These are phyloP conservation scores for Trichoderma erinaceum DNA, from an alignment of 495 filamentous ascomycete genomes.

Conservation along the genomic window DNA sequence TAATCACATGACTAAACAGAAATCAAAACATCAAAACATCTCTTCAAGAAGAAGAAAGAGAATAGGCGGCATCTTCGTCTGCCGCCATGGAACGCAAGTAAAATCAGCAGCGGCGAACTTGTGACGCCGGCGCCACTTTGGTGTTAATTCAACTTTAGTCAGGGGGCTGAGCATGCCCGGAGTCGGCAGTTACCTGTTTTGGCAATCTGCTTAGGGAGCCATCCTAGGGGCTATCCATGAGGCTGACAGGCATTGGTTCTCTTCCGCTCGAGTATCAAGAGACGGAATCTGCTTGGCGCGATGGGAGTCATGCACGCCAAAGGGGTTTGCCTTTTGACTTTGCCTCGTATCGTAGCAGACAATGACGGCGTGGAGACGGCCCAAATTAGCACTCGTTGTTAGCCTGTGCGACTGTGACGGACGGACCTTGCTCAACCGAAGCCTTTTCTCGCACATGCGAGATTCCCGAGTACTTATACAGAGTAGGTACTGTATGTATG, in stretches of 20 bases:
- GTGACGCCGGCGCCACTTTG: neutral
- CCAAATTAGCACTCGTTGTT: neutral
- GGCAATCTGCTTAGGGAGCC: neutral
- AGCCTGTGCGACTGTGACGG: neutral
- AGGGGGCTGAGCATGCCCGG: neutral
- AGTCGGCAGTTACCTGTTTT: neutral
- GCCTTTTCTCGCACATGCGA: neutral
- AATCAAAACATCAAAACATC: neutral
- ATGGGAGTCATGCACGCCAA: neutral
- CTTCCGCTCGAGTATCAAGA: neutral
- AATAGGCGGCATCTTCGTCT: neutral
- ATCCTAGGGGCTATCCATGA: constrained; percentile 5
- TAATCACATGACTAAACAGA: neutral
- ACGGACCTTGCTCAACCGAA: neutral
- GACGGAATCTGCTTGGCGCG: neutral
- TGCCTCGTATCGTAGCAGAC: neutral
- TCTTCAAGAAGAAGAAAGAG: neutral
- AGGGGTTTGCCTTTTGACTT: neutral
- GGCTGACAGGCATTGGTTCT: constrained; percentile 1
- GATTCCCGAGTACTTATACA: neutral
- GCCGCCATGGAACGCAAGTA: neutral
- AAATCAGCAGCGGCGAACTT: neutral
- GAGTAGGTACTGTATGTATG: neutral
- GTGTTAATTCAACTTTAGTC: neutral
- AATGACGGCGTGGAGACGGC: neutral